These are phyloP conservation scores for Penicillium vulpinum DNA, from an alignment of 2,329 filamentous ascomycete species.

Conservation along the genomic window DNA sequence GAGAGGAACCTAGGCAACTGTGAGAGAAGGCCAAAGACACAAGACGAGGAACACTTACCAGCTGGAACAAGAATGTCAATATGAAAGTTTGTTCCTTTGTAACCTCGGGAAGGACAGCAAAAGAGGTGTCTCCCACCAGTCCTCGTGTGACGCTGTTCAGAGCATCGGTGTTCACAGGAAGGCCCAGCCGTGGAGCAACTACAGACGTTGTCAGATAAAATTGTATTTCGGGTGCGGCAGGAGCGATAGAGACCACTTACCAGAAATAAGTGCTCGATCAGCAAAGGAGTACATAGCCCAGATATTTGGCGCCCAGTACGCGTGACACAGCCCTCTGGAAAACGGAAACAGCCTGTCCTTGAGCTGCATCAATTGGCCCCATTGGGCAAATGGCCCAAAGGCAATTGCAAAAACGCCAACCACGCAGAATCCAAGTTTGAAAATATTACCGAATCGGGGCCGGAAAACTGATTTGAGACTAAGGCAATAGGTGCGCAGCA, in stretches of 20 bases:
- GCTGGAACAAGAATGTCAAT: slow-evolving; percentile 79
- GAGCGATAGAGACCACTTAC: slow-evolving; percentile 52
- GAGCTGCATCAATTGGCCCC: slow-evolving; percentile 81
- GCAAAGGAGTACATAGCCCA: slow-evolving; percentile 96
- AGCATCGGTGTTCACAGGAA: slow-evolving; percentile 71
- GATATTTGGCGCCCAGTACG: slow-evolving; percentile 96
- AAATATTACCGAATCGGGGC: slow-evolving; percentile 72
- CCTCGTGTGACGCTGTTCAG: slow-evolving; percentile 88
- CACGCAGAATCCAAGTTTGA: slow-evolving; percentile 79
- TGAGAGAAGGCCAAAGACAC: slow-evolving; percentile 15
- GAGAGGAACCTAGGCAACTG: slow-evolving; percentile 61
- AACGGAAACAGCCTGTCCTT: slow-evolving; percentile 88
- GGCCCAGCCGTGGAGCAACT: slow-evolving; percentile 80
- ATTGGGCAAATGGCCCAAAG: slow-evolving; percentile 83
- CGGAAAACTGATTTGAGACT: slow-evolving; percentile 73
- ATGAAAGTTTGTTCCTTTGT: slow-evolving; percentile 76
- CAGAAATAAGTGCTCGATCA: slow-evolving; percentile 77
- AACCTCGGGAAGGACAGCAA: slow-evolving; percentile 88
- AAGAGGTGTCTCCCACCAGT: slow-evolving; percentile 88
- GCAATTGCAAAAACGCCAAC: slow-evolving; percentile 71
- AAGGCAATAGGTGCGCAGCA: slow-evolving; percentile 87
- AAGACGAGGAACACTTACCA: slow-evolving; percentile 46
- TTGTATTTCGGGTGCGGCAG: neutral
- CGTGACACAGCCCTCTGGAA: slow-evolving; percentile 88
- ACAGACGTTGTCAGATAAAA: slow-evolving; percentile 34